A percentile compares a stretch with the other conserved stretches of the same genome.
Conservation (phyloP, 208 protist species). For the Lotmaria passim region DNA sequence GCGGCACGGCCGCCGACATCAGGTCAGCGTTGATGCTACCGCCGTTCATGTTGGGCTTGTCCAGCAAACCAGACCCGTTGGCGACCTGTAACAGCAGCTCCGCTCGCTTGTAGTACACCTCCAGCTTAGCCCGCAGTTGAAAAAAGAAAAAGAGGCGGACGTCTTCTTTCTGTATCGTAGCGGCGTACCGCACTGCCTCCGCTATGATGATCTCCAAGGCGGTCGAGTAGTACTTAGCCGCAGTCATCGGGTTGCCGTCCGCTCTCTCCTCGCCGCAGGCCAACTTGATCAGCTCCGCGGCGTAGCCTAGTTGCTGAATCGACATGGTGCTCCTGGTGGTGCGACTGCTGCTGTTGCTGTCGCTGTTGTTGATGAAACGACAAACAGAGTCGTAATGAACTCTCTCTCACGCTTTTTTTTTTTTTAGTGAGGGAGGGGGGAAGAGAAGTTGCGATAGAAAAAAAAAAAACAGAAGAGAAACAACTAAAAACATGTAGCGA, state of each 20-base stretch:
- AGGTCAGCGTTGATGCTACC: constrained; percentile 17
- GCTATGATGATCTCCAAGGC: constrained; percentile 78
- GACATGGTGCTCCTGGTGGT: constrained; percentile 7
- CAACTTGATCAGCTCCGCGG: constrained; percentile 54
- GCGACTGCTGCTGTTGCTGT: constrained; percentile 17
- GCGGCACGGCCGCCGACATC: constrained; percentile 13
- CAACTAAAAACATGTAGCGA: neutral
- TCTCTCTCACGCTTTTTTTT: no score
- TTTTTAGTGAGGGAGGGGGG: constrained; percentile 1
- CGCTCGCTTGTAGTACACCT: constrained; percentile 75
- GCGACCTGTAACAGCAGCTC: constrained; percentile 69
- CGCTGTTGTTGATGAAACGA: no score
- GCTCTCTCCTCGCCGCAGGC: constrained; percentile 71
- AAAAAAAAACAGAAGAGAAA: constrained; percentile 10
- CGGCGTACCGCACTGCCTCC: constrained; percentile 41
- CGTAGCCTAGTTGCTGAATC: constrained; percentile 38
- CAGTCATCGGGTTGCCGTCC: constrained; percentile 75
- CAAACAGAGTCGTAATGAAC: no score
- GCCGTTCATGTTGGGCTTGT: constrained; percentile 50
- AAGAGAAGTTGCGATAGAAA: neutral
- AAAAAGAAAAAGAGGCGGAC: constrained; percentile 72
- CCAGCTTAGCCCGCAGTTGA: constrained; percentile 63
- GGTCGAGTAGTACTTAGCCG: constrained; percentile 68
- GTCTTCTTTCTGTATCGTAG: constrained; percentile 32
- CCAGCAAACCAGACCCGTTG: constrained; percentile 56